A percentile compares a stretch with the other conserved stretches of the same genome.
Evolutionary conservation across 1,284 basidiomycete genomes (phyloP).

Genomic region (Trametes polyzona): DNA sequence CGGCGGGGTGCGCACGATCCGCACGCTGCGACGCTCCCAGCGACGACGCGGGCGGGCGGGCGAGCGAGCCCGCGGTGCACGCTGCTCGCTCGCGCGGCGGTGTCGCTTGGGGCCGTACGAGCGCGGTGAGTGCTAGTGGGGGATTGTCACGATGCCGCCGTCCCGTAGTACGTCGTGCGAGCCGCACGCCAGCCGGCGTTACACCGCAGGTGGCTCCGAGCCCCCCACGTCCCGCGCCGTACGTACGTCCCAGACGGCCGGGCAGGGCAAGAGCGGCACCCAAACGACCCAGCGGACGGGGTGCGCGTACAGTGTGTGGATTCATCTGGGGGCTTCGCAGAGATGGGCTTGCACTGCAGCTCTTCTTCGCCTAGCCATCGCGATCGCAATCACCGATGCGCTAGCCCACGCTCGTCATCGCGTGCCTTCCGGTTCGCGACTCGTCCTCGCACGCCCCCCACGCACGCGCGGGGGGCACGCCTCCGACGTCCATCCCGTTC

Average conservation of each 20-base stretch:
- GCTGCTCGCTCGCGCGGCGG: too few relatives aligned
- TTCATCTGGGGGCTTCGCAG: not conserved
- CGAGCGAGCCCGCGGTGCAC: not conserved
- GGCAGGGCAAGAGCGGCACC: not conserved
- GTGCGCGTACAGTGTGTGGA: not conserved
- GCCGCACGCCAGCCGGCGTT: too few relatives aligned
- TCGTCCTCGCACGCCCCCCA: not conserved
- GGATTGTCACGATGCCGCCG: too few relatives aligned
- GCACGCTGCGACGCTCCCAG: not conserved
- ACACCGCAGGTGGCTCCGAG: too few relatives aligned
- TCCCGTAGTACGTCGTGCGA: too few relatives aligned
- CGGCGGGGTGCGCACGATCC: not conserved
- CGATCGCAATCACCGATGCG: slow-evolving; percentile 23
- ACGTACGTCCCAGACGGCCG: not conserved
- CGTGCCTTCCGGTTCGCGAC: slow-evolving; percentile 9
- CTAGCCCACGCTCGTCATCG: slow-evolving; percentile 5
- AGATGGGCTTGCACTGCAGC: not conserved
- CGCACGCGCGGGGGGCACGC: not conserved
- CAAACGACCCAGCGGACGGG: not conserved
- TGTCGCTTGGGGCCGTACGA: not conserved
- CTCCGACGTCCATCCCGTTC: not conserved
- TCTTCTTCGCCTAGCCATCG: slow-evolving; percentile 9
- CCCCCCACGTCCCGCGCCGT: not conserved
- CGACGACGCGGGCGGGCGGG: not conserved
- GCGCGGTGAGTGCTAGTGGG: too few relatives aligned